Percentiles rank a stretch among this genome's conserved stretches.
These are phyloP conservation scores for Orbilia blumenaviensis DNA, from an alignment of 2,329 filamentous ascomycete species.

Conservation along the genomic window DNA sequence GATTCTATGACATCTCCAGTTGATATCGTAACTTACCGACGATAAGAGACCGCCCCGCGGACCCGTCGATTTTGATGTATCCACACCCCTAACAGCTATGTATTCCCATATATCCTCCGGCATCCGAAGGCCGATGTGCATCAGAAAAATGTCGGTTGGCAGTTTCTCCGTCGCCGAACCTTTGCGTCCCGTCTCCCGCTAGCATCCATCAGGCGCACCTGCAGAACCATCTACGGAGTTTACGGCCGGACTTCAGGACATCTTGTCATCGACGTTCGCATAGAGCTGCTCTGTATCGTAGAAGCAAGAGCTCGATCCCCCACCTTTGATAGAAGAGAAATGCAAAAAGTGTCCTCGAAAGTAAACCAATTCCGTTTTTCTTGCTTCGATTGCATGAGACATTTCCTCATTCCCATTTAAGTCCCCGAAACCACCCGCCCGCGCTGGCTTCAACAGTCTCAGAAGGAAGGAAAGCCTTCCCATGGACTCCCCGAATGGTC, in stretches of 20 bases:
- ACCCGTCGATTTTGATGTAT: not conserved
- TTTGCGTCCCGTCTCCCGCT: conserved; percentile 1
- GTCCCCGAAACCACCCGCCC: conserved; percentile 18
- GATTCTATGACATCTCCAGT: conserved; percentile 1
- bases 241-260: not conserved
- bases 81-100: too few relatives aligned
- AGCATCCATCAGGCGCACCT: not conserved
- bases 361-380: not conserved
- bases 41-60: conserved; percentile 8
- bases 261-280: conserved; percentile 1
- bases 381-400: not conserved
- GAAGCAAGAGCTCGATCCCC: not conserved
- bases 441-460: conserved; percentile 7
- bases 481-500: not conserved
- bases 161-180: not conserved
- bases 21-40: conserved; percentile 11
- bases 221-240: conserved; percentile 3
- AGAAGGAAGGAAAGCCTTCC: conserved; percentile 6
- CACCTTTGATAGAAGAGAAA: too few relatives aligned
- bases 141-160: not conserved
- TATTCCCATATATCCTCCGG: conserved; percentile 11
- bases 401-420: conserved; percentile 11
- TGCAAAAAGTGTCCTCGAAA: not conserved
- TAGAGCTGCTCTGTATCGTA: not conserved
- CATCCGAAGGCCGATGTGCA: conserved; percentile 24